Evolutionary conservation across 1,284 basidiomycete species (phyloP), one percentile per base, ranked within the genome.

Genomic region (Rhodotorula sp.): DNA sequence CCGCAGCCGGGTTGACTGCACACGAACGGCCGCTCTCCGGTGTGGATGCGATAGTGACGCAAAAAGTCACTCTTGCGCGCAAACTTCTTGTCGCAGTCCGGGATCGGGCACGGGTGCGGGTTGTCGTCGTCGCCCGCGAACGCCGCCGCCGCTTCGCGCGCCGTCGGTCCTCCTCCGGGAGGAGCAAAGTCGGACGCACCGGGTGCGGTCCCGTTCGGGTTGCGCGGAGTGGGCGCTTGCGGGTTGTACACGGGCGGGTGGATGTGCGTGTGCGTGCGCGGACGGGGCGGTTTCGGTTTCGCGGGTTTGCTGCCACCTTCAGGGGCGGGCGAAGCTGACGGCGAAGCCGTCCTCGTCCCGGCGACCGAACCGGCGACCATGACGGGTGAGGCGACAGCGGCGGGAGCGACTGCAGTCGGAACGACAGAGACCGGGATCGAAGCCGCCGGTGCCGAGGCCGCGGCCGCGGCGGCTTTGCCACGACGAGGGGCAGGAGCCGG

Each of bases 51-150:
- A 49, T 80, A 80, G 73, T 84, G 83, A 45, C 83, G 77, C 10
- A 82, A 78, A 46, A 84, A 79, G 70, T 85, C 84, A 55, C 81
- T 82, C 67, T 82, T 82, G 33, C 84, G 78, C 1, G 82, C 80
- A 70, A 85, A 85, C 14, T 82, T 79, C 75, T 84, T 84, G 71
- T 80, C 77, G 72, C 84, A 84, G 22, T 75, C 68, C 1, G 71
- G 68, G 37, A 78, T 80, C 54, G 79, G 78, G 75, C 83, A 83
- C 51, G 79, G 77, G 69, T 79, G 81, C 24, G 81, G 80, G 60
- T 81, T 74, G 37, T 71, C 62, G 62, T 74, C 72, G 59, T 74
- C 72, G 15, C 72, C 72, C 26, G 56, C 46, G 44, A 74, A 74
- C 20, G 53, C 45, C 73, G 67, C 30, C 15, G 73, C 73, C 18